phyloP scores from a whole-genome alignment of 805 yeast genomes.

The Saturnispora halmiae region DNA sequence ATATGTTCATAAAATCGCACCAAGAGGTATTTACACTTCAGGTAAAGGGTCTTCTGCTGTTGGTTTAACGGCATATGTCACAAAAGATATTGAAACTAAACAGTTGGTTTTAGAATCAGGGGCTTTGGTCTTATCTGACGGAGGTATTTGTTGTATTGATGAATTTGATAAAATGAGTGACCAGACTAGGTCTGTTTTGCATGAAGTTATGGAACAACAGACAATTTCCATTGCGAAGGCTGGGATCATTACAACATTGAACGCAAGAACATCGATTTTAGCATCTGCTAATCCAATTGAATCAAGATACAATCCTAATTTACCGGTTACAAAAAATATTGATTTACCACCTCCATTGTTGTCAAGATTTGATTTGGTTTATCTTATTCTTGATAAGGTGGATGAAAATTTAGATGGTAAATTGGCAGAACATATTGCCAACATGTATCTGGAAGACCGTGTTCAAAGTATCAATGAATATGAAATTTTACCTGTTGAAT shows the following conservation, averaged over 20 bases:
- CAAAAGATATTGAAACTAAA: constrained; percentile 87
- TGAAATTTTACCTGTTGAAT: constrained; percentile 77
- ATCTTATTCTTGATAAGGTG: constrained; percentile 83
- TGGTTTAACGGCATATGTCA: constrained; percentile 94
- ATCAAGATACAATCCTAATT: constrained; percentile 87
- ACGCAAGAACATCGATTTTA: constrained; percentile 90
- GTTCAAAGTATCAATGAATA: constrained; percentile 61
- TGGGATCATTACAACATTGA: constrained; percentile 92
- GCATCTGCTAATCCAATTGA: constrained; percentile 98
- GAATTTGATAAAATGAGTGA: constrained; percentile 98
- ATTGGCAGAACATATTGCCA: constrained; percentile 83
- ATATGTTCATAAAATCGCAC: constrained; percentile 95
- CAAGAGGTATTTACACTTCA: constrained; percentile 94
- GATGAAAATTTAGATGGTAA: constrained; percentile 79
- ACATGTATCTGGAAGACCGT: constrained; percentile 81
- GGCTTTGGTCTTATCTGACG: constrained; percentile 92
- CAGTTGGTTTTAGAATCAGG: constrained; percentile 93
- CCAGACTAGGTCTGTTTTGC: constrained; percentile 85
- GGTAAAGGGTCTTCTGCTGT: constrained; percentile 99
- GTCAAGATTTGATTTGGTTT: constrained; percentile 92
- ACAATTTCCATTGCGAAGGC: constrained; percentile 98
- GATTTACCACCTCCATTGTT: constrained; percentile 94
- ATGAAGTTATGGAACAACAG: constrained; percentile 99
- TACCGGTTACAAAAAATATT: constrained; percentile 91
- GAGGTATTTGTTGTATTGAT: constrained; percentile 98